Conservation (phyloP, 148 eudicot genomes). For the Rhododendron mucronatum region DNA sequence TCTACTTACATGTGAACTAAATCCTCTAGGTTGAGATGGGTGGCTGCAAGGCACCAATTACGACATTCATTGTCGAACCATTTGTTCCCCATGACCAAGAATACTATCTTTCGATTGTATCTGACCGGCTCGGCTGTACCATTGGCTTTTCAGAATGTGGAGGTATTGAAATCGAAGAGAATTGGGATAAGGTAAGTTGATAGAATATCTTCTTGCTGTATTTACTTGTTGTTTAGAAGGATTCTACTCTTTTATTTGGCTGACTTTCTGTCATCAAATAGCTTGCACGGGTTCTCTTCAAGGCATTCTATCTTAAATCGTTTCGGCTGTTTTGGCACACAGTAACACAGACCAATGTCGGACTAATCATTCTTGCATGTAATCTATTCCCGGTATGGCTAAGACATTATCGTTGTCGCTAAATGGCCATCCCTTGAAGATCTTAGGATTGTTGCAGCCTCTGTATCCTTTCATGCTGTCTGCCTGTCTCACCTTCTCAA, state of each 20-base stretch:
- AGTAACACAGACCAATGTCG: not conserved
- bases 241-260: not conserved
- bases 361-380: not conserved
- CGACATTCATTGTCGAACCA: constrained; percentile 94
- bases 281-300: not conserved
- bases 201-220: constrained; percentile 9
- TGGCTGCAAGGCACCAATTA: constrained; percentile 97
- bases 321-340: not conserved
- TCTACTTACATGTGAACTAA: not conserved
- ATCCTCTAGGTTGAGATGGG: constrained; percentile 77
- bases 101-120: constrained; percentile 80
- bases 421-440: not conserved
- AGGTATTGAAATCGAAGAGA: constrained; percentile 98
- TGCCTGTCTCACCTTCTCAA: not conserved
- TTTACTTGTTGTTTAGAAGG: constrained; percentile 41
- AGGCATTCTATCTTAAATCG: not conserved
- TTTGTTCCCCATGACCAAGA: constrained; percentile 92
- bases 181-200: constrained; percentile 90
- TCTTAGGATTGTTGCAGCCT: not conserved
- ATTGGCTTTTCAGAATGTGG: constrained; percentile 98
- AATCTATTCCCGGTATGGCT: not conserved
- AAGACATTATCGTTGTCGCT: not conserved
- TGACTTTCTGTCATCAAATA: not conserved
- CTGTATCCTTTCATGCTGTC: not conserved
- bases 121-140: constrained; percentile 90